Conservation (phyloP, 164 flowering plant genomes). For the Litsea cubeba region DNA sequence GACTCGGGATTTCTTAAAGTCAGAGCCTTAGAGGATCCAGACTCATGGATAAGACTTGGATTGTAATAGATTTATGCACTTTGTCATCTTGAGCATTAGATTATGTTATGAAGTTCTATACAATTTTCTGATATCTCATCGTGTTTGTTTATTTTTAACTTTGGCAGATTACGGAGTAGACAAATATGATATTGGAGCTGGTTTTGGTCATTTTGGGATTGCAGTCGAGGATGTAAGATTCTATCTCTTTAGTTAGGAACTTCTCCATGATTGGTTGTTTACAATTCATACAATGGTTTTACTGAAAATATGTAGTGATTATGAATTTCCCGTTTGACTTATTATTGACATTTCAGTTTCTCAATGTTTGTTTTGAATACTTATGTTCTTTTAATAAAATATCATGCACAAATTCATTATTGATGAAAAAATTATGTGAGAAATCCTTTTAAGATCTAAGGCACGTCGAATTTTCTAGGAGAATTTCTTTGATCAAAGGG, state of each 20-base stretch:
- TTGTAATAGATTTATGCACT: not conserved
- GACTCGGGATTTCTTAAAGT: no score
- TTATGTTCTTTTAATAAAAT: not conserved
- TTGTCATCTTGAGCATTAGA: not conserved
- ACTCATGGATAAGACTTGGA: no score
- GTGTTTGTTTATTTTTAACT: not conserved
- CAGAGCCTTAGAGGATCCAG: no score
- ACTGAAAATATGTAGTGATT: not conserved
- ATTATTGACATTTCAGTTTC: not conserved
- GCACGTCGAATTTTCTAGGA: no score
- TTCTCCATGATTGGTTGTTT: not conserved
- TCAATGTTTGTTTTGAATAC: no score
- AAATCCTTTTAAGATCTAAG: no score
- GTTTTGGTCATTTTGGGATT: slow-evolving; percentile 96
- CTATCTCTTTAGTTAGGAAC: not conserved
- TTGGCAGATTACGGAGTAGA: slow-evolving; percentile 93
- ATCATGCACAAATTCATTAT: no score
- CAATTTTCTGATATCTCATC: not conserved
- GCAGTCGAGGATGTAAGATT: slow-evolving; percentile 97
- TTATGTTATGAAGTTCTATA: not conserved
- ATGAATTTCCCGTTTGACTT: not conserved
- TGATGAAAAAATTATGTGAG: no score
- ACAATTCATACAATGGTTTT: not conserved
- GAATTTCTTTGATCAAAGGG: no score
- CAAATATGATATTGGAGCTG: slow-evolving; percentile 89